Base-by-base conservation (phyloP, 768 basidiomycete genomes). In the Collybia sordida region DNA sequence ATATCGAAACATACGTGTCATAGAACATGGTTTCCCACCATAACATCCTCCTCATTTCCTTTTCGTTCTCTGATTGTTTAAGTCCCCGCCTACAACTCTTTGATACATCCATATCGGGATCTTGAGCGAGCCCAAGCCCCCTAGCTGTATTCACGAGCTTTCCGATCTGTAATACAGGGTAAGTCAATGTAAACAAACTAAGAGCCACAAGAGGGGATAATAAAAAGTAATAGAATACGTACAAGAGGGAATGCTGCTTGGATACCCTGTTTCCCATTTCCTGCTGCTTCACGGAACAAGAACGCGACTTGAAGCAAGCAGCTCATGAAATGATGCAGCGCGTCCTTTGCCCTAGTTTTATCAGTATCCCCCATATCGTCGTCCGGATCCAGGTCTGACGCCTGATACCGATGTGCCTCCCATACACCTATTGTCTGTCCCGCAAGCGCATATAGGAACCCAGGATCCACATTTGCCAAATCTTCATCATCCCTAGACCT, bases 21-120 rank as follows among this genome's bases (percentile, higher is more conserved):
- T 83, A 90, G 65, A 80, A 88, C 60, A 82, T 77, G 9, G 90
- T 73, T 45, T 88, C 85, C 90, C 90, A 92, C 87, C 90, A 90
- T 5, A 88, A 64, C 75, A 64, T 59, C 41, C 66, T 61, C 40
- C 64, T 64, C 52, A 60, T 60, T 25, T 72, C 71, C 41, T 64
- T 63, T 45, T 82, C 76, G 49, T 36, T 38, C 53, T 56, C 51
- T 48, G 45, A 36, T 54, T 59, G 23, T 58, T 56, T 18, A 14
- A 14, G 14, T 7, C 5, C 5, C 14, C 31, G 3, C 31, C 35
- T 42, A 49, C 23, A 21, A 1, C 6, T 38, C 28, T 50, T 42
- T 28, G 12, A 45, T 50, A 25, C 37, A 66, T 50, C 72, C 72
- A 79, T 79, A 52, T 80, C 80, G 0, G 83, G 81, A 55, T 89